These are phyloP conservation scores for Aspergillus indologenus DNA, from an alignment of 495 filamentous ascomycete species.

Conservation along the genomic window DNA sequence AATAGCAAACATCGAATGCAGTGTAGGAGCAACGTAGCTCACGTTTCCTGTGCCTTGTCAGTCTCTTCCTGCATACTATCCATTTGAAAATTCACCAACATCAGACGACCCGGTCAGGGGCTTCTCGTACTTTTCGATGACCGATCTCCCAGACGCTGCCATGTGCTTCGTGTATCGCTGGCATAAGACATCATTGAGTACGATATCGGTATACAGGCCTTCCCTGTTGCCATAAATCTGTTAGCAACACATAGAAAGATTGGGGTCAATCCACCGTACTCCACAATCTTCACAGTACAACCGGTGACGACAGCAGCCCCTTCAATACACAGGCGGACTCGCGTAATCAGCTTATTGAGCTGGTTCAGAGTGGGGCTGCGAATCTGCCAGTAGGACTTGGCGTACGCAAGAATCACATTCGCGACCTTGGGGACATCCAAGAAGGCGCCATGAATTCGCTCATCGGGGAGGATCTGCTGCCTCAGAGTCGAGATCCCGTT, in stretches of 20 bases:
- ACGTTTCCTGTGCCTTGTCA: conserved; percentile 8
- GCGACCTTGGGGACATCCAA: conserved; percentile 45
- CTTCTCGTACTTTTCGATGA: no score
- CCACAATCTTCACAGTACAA: neutral
- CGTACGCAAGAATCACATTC: conserved; percentile 54
- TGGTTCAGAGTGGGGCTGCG: conserved; percentile 14
- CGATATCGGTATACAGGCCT: neutral
- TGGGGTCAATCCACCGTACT: no score
- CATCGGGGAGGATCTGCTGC: conserved; percentile 54
- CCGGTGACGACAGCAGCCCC: neutral
- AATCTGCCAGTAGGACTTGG: conserved; percentile 39
- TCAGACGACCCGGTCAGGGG: no score
- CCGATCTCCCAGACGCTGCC: no score
- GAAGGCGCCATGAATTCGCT: conserved; percentile 51
- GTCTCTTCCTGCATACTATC: neutral
- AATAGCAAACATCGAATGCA: neutral
- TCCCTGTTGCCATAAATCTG: neutral
- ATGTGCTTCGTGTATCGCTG: neutral
- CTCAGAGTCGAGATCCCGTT: conserved; percentile 51
- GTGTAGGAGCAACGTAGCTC: conserved; percentile 1
- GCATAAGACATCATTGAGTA: neutral
- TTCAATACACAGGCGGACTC: neutral
- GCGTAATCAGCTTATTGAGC: neutral
- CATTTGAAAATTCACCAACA: no score
- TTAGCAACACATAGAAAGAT: neutral